Base-by-base conservation (phyloP, 768 basidiomycete genomes). In the Guyanaporus albipodus region DNA sequence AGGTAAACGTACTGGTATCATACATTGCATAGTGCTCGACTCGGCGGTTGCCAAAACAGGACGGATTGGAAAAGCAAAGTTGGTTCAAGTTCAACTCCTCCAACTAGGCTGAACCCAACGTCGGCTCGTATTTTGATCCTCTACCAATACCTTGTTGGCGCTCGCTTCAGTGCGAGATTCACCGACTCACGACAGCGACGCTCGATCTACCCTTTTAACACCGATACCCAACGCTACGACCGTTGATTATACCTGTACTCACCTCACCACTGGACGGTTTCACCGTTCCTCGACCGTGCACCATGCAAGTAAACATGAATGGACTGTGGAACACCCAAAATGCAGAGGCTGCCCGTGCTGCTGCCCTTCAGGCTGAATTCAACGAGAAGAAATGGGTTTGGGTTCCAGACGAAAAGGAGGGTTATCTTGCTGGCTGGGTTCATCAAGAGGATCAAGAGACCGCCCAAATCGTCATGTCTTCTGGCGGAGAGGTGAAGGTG, bases 341-440 rank as follows among this genome's bases (percentile, higher is more conserved):
- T 51, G 75, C 74, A 37, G 91, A 92, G 65, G 85, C 85, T 32
- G 87, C 91, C 8, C 75, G 85, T 44, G 85, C 83, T 15, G 91
- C 91, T 18, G 92, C 91, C 17, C 79, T 85, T n/a, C 90, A 93
- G 63, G 91, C 91, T 9, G 91, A 94, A 67, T 95, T 93, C 69
- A 94, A 92, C 64, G 91, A 92, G 76, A 96, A 94, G 85, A 90
- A 85, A 73, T 95, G 94, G 89, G 92, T 97, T 6, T 98, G 95
- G 95, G 87, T 94, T 21, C 91, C 92, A 3, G 94, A 98, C 67
- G 80, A 85, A 48, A 82, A 79, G 63, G 87, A 93, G 55, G 95
- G 95, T 1, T 98, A 97, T 67, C 79, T 95, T 38, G 87, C 92
- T 36, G 94, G 92, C 46, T 95, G 91, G 91, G 87, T 97, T 21